Evolutionary conservation across 768 basidiomycete genomes (phyloP), one percentile per base, ranked within the genome.

Genomic region (Sarcodon aspratus): DNA sequence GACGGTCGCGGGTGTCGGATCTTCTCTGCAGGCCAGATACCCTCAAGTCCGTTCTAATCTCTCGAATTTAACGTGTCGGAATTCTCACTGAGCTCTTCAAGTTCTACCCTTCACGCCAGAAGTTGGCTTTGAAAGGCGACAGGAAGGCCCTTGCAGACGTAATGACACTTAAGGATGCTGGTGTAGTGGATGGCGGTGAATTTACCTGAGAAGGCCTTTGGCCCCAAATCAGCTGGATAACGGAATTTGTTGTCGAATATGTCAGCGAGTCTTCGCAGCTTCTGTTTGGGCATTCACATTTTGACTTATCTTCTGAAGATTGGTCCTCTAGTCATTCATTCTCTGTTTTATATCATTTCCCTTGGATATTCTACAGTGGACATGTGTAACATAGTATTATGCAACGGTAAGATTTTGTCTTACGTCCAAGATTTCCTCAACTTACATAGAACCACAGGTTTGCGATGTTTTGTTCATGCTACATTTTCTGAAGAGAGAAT

Each of bases 201-300:
- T 57, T 98, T 35, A 64, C 74, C 34, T 72, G 93, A 50, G 96
- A 96, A 64, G 96, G 98, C 64, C 68, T 98, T 32, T 96, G 96
- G 0, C 76, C 84, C 7, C 96, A 99, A 63, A 70, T 95, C 43
- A 75, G 79, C 58, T 97, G 95, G 88, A 75, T 73, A 57, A 86
- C 85, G 0, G 90, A 97, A 12, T 97, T 91, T 64, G 61, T 97
- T 45, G 69, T 86, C 46, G 96, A 99, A 94, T 99, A 98, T 59
- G 94, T 93, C 67, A 59, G 92, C 45, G 17, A 21, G 9, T 1
- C 37, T 66, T 32, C 47, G 27, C 48, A 31, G 21, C 33, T 44
- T 44, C n/a, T n/a, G n/a, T n/a, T n/a, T n/a, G n/a, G n/a, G n/a
- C n/a, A n/a, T n/a, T n/a, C 18, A n/a, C 33, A 11, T 43, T 17